Evolutionary conservation across 2,329 filamentous ascomycete species (phyloP).

Genomic region (Hypomyces rosellus): DNA sequence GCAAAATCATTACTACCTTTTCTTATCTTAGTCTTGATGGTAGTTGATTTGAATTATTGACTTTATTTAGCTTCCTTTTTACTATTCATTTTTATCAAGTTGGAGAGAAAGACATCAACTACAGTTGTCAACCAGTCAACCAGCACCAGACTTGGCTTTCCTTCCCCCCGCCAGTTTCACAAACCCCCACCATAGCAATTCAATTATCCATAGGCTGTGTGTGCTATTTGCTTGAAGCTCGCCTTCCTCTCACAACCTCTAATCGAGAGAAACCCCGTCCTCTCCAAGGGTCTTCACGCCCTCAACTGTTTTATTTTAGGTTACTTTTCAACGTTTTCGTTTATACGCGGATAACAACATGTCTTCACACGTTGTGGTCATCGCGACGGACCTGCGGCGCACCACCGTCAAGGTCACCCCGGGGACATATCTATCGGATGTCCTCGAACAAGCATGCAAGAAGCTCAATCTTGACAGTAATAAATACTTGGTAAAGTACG

Average conservation of each 20-base stretch:
- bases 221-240: not conserved
- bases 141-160: not conserved
- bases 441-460: conserved; percentile 79
- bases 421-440: conserved; percentile 72
- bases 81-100: not conserved
- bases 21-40: no score
- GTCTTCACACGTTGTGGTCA: conserved; percentile 83
- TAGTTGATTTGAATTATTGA: no score
- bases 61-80: no score
- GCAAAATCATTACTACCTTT: no score
- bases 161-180: not conserved
- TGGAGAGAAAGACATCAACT: no score
- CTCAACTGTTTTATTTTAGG: not conserved
- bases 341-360: conserved; percentile 40
- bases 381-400: conserved; percentile 71
- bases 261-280: not conserved
- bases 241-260: not conserved
- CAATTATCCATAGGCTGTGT: not conserved
- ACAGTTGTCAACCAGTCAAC: no score
- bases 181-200: not conserved
- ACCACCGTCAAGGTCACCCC: conserved; percentile 78
- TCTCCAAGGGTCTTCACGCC: not conserved
- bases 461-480: conserved; percentile 69
- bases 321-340: not conserved
- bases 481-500: conserved; percentile 75